phyloP scores from a whole-genome alignment of 805 yeast species.

The Lipomyces kockii region DNA sequence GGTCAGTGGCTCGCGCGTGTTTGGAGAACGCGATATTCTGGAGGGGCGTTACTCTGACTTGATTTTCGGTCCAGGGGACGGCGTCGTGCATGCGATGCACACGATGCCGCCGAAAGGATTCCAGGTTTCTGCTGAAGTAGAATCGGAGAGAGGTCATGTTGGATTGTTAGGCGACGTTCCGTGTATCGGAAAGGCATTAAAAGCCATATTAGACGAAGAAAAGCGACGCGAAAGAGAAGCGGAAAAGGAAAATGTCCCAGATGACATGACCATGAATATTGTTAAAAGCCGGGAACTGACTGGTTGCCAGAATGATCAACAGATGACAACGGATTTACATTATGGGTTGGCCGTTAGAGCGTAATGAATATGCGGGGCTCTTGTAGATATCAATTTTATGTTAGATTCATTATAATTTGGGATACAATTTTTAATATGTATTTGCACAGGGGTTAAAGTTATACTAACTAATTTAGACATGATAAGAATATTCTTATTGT shows the following conservation, averaged over 20 bases:
- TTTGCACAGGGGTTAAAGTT: too few species aligned
- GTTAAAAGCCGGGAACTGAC: background rate
- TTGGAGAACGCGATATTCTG: constrained; percentile 62
- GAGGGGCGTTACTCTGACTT: constrained; percentile 77
- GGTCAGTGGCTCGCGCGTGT: constrained; percentile 76
- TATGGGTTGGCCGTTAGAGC: background rate
- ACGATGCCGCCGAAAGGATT: constrained; percentile 82
- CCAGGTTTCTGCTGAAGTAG: constrained; percentile 67
- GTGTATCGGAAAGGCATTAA: constrained; percentile 72
- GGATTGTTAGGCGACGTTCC: constrained; percentile 74
- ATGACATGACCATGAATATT: background rate
- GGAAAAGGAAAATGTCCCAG: background rate
- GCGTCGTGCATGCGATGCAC: constrained; percentile 85
- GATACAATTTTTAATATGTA: background rate
- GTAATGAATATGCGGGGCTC: too few species aligned
- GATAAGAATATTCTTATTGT: too few species aligned
- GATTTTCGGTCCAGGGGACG: constrained; percentile 90
- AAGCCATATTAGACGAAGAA: constrained; percentile 58
- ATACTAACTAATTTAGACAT: too few species aligned
- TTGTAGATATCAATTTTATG: too few species aligned
- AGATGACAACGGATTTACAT: background rate
- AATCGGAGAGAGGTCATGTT: constrained; percentile 75
- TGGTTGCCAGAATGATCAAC: constrained; percentile 3
- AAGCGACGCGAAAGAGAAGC: constrained; percentile 4
- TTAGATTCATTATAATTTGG: too few species aligned